A percentile compares a stretch with the other conserved stretches of the same genome.
Evolutionary conservation across 768 basidiomycete species (phyloP).

Genomic region (Boletus subparvulus): DNA sequence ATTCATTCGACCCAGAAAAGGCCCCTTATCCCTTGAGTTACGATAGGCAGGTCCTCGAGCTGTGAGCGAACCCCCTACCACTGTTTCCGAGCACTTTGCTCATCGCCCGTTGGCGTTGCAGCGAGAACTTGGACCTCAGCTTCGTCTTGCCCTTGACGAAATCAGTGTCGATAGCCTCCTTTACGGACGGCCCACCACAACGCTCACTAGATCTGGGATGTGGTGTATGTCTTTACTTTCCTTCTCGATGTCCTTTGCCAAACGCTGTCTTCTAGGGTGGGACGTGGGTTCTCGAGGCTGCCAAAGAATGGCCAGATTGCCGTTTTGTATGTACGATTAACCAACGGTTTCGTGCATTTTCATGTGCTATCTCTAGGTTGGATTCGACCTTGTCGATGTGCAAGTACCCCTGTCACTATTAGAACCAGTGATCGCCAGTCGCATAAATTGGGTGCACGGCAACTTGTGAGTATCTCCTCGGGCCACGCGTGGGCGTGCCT

Average conservation of each 20-base stretch:
- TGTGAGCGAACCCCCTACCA: slow-evolving; percentile 45
- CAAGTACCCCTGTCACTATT: slow-evolving; percentile 60
- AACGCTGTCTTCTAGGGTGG: slow-evolving; percentile 46
- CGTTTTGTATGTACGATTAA: slow-evolving; percentile 50
- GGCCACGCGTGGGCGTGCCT: neutral
- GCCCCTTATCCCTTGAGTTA: slow-evolving; percentile 79
- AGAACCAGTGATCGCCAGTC: slow-evolving; percentile 49
- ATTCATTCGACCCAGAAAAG: slow-evolving; percentile 69
- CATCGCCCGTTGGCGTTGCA: slow-evolving; percentile 21
- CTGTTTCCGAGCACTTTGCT: neutral
- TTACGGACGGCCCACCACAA: slow-evolving; percentile 48
- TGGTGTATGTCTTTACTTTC: slow-evolving; percentile 49
- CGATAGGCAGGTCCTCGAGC: slow-evolving; percentile 62
- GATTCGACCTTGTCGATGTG: slow-evolving; percentile 75
- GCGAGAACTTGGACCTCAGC: slow-evolving; percentile 56
- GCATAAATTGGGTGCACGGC: slow-evolving; percentile 72
- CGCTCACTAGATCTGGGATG: slow-evolving; percentile 70
- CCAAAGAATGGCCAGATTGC: slow-evolving; percentile 66
- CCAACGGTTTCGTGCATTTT: neutral
- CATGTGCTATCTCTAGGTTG: slow-evolving; percentile 48
- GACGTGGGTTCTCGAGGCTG: slow-evolving; percentile 71
- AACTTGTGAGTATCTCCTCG: slow-evolving; percentile 59
- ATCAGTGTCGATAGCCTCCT: slow-evolving; percentile 61
- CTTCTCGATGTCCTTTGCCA: neutral
- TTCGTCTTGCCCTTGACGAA: slow-evolving; percentile 48